These are phyloP conservation scores for Paramecium pentaurelia DNA, from an alignment of 73 alveolate genomes.

Conservation along the genomic window DNA sequence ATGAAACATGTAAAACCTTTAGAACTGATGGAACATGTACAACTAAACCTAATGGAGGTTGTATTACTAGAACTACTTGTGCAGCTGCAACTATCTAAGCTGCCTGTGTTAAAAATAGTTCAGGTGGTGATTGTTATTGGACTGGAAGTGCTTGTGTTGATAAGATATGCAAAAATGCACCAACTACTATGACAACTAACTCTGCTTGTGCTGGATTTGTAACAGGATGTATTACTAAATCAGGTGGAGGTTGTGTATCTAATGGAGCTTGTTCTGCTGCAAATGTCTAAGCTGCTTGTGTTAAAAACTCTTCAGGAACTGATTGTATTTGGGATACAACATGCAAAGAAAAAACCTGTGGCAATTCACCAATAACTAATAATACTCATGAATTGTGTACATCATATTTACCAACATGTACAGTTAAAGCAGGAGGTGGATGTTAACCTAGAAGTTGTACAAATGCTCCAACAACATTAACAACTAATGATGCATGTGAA, in stretches of 20 bases:
- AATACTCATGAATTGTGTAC: neutral
- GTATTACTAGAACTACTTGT: neutral
- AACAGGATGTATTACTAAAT: neutral
- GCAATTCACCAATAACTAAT: neutral
- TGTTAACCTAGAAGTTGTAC: neutral
- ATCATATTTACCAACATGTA: neutral
- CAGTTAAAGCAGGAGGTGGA: neutral
- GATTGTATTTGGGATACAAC: constrained; percentile 14
- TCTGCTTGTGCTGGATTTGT: neutral
- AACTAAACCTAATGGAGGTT: neutral
- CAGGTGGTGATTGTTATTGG: neutral
- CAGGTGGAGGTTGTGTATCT: neutral
- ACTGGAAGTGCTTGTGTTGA: neutral
- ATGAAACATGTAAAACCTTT: neutral
- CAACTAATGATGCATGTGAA: neutral
- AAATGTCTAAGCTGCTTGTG: neutral
- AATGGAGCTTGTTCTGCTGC: neutral
- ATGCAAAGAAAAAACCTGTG: neutral
- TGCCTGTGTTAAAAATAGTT: neutral
- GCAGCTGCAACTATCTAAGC: neutral
- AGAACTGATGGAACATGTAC: neutral
- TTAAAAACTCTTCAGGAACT: neutral
- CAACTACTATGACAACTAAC: neutral
- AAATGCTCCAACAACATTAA: constrained; percentile 4
- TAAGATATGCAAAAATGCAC: constrained; percentile 21